Conservation (phyloP, 495 filamentous ascomycete genomes). For the Neurospora sp. region DNA sequence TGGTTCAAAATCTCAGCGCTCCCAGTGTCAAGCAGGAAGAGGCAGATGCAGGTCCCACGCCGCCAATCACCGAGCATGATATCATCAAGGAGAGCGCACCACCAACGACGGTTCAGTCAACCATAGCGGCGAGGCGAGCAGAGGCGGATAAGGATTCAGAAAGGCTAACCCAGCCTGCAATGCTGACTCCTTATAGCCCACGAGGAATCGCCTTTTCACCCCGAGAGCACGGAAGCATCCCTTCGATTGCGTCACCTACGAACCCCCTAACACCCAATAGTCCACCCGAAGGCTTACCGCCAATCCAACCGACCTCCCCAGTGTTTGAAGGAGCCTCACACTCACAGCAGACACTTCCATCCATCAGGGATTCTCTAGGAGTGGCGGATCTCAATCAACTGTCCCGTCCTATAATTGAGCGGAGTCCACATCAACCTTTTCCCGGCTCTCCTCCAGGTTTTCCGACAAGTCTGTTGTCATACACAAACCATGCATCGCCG, state of each 20-base stretch:
- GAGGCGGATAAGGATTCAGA: constrained; percentile 10
- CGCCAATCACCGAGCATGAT: constrained; percentile 18
- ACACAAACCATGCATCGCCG: constrained; percentile 21
- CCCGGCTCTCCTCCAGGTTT: constrained; percentile 14
- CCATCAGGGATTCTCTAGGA: constrained; percentile 32
- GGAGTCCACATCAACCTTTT: constrained; percentile 12
- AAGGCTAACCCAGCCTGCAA: constrained; percentile 5
- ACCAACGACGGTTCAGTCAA: constrained; percentile 8
- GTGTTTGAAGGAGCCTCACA: constrained; percentile 28
- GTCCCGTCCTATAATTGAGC: constrained; percentile 39
- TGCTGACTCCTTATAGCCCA: constrained; percentile 14
- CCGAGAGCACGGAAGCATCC: constrained; percentile 16
- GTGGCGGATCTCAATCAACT: constrained; percentile 36
- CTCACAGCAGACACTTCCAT: constrained; percentile 34
- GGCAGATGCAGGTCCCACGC: constrained; percentile 15
- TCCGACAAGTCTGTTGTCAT: constrained; percentile 10
- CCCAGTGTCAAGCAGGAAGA: constrained; percentile 18
- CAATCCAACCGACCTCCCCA: constrained; percentile 38
- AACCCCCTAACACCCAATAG: constrained; percentile 14
- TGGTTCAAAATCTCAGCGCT: constrained; percentile 9
- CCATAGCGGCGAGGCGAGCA: constrained; percentile 10
- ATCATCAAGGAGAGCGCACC: constrained; percentile 11
- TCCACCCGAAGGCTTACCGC: constrained; percentile 35
- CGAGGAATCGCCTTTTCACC: constrained; percentile 16
- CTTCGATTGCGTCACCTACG: constrained; percentile 20